Base-by-base conservation (phyloP, 306 rosid species). In the Cucumis hystrix region DNA sequence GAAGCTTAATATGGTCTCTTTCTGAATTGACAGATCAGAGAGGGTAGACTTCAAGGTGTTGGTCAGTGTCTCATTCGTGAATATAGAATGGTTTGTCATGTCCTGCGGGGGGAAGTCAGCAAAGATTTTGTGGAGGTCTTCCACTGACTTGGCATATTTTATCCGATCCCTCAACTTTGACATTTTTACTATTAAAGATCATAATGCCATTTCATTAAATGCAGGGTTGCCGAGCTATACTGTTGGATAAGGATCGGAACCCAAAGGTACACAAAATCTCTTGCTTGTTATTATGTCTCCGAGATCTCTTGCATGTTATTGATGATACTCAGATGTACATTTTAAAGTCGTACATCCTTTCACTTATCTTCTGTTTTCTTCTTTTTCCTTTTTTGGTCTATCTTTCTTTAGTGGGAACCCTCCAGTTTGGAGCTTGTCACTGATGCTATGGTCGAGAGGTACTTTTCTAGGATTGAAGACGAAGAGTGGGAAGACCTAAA, bases 141-240 rank as follows among this genome's bases (percentile, higher is more conserved):
- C 55, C 25, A 18, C 66, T 76, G 40, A 56, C 68, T 37, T 10
- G 9, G 10, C 20, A 56, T 73, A n/a, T 40, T 78, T 66, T 37
- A 33, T 33, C 28, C 5, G 5, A 3, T 33, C 37, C 40, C 61
- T 15, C 20, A 55, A n/a, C 10, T 47, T 78, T 70, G 14, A 70
- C 77, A 79, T 74, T 51, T 58, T 79, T 79, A 73, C 54, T 76
- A 56, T 55, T 3, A 25, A 30, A n/a, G 77, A 61, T 77, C 80
- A 78, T 45, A 65, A 30, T 59, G 79, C 33, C 21, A 37, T 20
- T 76, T 79, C 74, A 20, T 77, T 74, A 68, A 39, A 57, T 87
- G 85, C 89, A 95, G 99, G 97, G 99, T 78, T 92, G 96, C 78
- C 87, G 99, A 91, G 99, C 99, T 83, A 78, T 95, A 83, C 78